These are phyloP conservation scores for Leishmania gerbilli DNA, from an alignment of 208 protist genomes.

Conservation along the genomic window DNA sequence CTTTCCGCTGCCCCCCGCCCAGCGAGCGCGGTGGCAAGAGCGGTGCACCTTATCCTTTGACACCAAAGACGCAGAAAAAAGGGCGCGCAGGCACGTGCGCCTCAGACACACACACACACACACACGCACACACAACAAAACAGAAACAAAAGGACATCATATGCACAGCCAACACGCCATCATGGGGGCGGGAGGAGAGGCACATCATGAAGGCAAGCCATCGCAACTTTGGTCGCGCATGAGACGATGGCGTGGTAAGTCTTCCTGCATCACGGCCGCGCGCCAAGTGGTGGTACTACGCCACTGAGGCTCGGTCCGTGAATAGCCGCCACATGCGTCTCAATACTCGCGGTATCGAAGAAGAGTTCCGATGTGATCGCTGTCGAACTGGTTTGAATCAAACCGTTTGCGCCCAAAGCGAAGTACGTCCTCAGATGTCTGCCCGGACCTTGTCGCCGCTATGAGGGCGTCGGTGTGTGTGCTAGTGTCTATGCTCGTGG, in stretches of 20 bases:
- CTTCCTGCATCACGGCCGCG: neutral
- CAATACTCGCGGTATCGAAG: constrained; percentile 27
- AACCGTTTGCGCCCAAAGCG: constrained; percentile 56
- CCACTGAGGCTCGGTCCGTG: neutral
- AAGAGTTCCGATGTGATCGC: constrained; percentile 38
- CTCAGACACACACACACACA: neutral
- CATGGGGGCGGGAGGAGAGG: neutral
- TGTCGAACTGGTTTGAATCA: constrained; percentile 27
- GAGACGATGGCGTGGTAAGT: neutral
- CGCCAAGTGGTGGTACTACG: neutral
- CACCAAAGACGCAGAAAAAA: neutral
- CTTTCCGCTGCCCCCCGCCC: neutral
- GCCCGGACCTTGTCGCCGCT: neutral
- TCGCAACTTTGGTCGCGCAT: neutral
- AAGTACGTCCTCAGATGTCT: constrained; percentile 7
- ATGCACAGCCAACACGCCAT: neutral
- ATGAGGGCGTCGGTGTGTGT: neutral
- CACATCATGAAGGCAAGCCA: neutral
- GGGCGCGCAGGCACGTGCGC: neutral
- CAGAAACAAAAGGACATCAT: neutral
- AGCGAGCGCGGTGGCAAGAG: neutral
- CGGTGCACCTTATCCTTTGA: neutral
- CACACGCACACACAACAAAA: neutral
- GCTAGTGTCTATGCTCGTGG: neutral
- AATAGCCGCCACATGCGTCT: neutral